These are phyloP conservation scores for Russula olivacea DNA, from an alignment of 768 basidiomycete species.

Conservation along the genomic window DNA sequence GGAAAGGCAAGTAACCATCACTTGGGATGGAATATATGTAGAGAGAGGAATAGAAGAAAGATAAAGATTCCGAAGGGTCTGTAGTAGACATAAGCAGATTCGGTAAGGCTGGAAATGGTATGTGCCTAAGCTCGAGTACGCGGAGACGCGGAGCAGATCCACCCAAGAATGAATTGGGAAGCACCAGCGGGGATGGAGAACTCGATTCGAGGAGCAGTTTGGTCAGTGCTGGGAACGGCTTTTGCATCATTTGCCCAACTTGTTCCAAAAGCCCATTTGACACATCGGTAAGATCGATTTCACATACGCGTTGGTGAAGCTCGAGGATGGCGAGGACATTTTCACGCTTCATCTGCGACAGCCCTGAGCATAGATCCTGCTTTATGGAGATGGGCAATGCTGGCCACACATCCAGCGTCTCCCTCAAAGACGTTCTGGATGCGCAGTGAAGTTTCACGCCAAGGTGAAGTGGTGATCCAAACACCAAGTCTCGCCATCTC, in stretches of 20 bases:
- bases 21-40: background rate
- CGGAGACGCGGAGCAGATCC: background rate
- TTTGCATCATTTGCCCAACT: background rate
- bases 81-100: background rate
- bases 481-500: background rate
- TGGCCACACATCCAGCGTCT: too few relatives aligned
- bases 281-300: background rate
- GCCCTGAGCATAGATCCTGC: background rate
- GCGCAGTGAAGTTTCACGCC: too few relatives aligned
- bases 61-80: background rate
- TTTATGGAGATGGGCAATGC: background rate
- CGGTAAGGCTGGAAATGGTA: background rate
- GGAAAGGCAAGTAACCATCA: background rate
- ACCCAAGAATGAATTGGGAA: background rate
- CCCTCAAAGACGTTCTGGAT: too few relatives aligned
- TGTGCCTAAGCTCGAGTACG: background rate
- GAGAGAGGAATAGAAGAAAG: background rate
- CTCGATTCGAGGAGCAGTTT: background rate
- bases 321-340: background rate
- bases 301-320: background rate
- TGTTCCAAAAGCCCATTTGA: background rate
- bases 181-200: background rate
- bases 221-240: background rate
- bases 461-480: background rate
- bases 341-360: background rate